phyloP scores from a whole-genome alignment of 306 rosid genomes.

The Sesbania bispinosa region DNA sequence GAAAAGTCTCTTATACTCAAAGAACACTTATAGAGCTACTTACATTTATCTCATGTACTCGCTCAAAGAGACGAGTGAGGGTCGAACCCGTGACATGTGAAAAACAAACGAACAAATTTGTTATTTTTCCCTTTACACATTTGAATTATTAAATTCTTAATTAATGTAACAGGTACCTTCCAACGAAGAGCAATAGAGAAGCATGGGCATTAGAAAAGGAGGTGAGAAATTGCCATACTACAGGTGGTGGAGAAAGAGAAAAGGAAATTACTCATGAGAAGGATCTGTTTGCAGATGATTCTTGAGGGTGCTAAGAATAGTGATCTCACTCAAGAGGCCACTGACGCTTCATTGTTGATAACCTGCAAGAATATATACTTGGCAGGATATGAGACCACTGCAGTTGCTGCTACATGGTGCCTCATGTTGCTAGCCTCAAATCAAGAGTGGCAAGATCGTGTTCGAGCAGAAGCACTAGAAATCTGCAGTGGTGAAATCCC shows the following conservation, averaged over 20 bases:
- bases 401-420: constrained; percentile 39
- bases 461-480: constrained; percentile 28
- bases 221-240: constrained; percentile 28
- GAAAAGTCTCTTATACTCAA: no score
- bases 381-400: constrained; percentile 22
- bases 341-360: background rate
- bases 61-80: no score
- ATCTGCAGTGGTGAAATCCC: constrained; percentile 27
- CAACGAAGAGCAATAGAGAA: constrained; percentile 50
- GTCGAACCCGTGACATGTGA: no score
- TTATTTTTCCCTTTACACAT: no score
- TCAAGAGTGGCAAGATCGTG: constrained; percentile 44
- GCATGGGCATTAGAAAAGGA: no score
- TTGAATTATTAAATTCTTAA: no score
- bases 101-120: no score
- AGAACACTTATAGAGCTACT: no score
- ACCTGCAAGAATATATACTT: constrained; percentile 8
- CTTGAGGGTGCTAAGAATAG: constrained; percentile 34
- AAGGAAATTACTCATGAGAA: background rate
- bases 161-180: constrained; percentile 30
- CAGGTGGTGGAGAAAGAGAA: constrained; percentile 26
- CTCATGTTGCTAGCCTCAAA: constrained; percentile 44
- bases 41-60: no score
- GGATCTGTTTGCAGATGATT: constrained; percentile 35
- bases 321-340: constrained; percentile 10